Conservation (phyloP, 2,329 filamentous ascomycete species). For the Sporothrix phasma region DNA sequence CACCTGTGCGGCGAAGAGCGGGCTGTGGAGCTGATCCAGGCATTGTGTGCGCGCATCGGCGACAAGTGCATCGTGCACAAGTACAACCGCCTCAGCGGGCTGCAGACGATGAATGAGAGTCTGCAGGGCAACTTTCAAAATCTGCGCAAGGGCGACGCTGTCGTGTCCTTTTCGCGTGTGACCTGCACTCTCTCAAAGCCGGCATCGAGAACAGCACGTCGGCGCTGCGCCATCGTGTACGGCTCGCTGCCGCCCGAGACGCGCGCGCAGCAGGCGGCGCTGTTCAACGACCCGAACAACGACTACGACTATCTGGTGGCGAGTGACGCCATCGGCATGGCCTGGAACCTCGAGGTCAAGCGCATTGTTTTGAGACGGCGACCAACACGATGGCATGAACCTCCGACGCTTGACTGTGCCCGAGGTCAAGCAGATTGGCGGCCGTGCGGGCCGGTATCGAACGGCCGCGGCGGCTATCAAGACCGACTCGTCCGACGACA, state of each 20-base stretch:
- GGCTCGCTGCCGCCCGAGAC: slow-evolving; percentile 87
- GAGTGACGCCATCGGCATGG: slow-evolving; percentile 78
- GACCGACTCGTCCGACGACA: not conserved
- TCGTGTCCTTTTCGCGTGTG: slow-evolving; percentile 78
- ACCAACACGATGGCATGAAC: slow-evolving; percentile 58
- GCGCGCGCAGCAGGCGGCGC: slow-evolving; percentile 74
- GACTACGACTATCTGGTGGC: slow-evolving; percentile 93
- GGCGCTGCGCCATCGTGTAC: slow-evolving; percentile 85
- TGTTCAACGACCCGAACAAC: slow-evolving; percentile 93
- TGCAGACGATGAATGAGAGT: slow-evolving; percentile 55
- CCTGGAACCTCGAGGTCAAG: slow-evolving; percentile 84
- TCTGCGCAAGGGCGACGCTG: slow-evolving; percentile 78
- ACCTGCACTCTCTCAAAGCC: slow-evolving; percentile 71
- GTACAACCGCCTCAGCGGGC: slow-evolving; percentile 73
- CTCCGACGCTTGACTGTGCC: slow-evolving; percentile 54
- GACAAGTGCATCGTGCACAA: slow-evolving; percentile 73
- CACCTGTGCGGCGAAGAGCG: slow-evolving; percentile 90
- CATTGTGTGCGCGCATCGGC: slow-evolving; percentile 67
- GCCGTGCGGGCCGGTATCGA: slow-evolving; percentile 78
- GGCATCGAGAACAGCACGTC: slow-evolving; percentile 68
- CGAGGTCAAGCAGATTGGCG: slow-evolving; percentile 90
- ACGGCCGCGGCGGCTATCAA: slow-evolving; percentile 51
- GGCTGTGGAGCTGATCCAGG: slow-evolving; percentile 65
- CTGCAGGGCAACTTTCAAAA: slow-evolving; percentile 53
- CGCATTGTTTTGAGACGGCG: slow-evolving; percentile 73